Evolutionary conservation across 2,329 filamentous ascomycete species (phyloP), one percentile per base, ranked within the genome.

Genomic region (Aureobasidium sp.): DNA sequence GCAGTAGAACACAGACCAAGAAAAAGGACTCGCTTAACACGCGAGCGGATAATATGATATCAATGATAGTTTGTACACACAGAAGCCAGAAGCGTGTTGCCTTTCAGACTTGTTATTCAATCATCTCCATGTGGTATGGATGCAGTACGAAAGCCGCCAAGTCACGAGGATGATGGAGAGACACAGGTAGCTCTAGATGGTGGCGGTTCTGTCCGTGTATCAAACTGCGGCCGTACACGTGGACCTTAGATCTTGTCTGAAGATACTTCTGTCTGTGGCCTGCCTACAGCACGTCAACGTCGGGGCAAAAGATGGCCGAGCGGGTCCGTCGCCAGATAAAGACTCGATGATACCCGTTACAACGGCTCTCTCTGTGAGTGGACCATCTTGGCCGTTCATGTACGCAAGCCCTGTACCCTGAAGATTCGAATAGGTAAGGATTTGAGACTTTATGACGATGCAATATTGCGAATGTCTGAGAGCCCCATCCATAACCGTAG

Each of bases 381-480:
- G 45, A 62, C 33, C 15, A 38, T 43, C 6, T 36, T 62, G 59
- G 16, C 33, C 20, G 38, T 25, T 53, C 47, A 42, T 62, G 47
- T 42, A 43, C 2, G 10, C 11, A 31, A 38, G 31, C 43, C 42
- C 20, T 36, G 6, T 38, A 48, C 43, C 43, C 38, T 42, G 56
- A 15, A 42, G 45, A 25, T 42, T 48, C 10, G 20, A 62, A 53
- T 23, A 62, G 59, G 31, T 16, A 53, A 62, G 47, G 45, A 62
- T 62, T 40, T 48, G 47, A 63, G 48, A 63, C 60, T 48, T 29
- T 47, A 63, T 63, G 60, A 63, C 60, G 48, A 33, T 20, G 48
- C 11, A 54, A 27, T 63, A 63, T 63, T 63, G 60, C 50, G 38
- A 54, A 53, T 63, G 60, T 63, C 60, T 63, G 36, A 63, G 48